A percentile compares a stretch with the other conserved stretches of the same genome.
These are phyloP conservation scores for Boletus sp. DNA, from an alignment of 768 basidiomycete genomes.

Conservation along the genomic window DNA sequence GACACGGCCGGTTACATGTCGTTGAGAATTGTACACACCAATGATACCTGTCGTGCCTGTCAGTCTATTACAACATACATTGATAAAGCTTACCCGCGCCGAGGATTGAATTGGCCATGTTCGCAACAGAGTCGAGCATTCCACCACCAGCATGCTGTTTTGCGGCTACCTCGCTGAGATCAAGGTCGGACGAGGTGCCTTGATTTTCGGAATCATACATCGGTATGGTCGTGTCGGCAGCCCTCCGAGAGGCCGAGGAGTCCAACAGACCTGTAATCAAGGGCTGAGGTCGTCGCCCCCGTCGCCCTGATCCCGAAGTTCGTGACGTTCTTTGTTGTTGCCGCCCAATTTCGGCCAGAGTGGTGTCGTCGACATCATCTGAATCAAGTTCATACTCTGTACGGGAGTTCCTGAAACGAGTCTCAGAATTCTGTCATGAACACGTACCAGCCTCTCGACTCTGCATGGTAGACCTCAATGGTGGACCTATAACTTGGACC, in stretches of 20 bases:
- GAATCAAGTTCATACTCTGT: conserved; percentile 82
- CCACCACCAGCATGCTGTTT: conserved; percentile 70
- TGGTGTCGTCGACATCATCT: conserved; percentile 70
- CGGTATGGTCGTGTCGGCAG: conserved; percentile 55
- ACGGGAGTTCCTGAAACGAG: conserved; percentile 8
- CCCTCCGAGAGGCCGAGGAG: conserved; percentile 53
- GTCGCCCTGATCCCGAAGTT: conserved; percentile 33
- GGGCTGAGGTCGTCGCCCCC: conserved; percentile 61
- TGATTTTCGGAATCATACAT: conserved; percentile 38
- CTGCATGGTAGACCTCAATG: conserved; percentile 66
- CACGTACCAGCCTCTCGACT: conserved; percentile 82
- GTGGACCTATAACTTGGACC: conserved; percentile 64
- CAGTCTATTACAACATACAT: conserved; percentile 14
- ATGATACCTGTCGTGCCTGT: conserved; percentile 56
- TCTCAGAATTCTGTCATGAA: conserved; percentile 13
- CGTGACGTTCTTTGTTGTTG: conserved; percentile 23
- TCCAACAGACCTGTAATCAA: conserved; percentile 80
- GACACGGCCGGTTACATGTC: neutral
- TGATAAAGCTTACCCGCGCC: conserved; percentile 68
- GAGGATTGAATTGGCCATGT: conserved; percentile 96
- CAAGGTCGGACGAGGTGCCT: conserved; percentile 27
- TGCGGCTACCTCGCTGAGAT: conserved; percentile 71
- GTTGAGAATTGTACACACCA: conserved; percentile 41
- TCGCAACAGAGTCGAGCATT: conserved; percentile 76
- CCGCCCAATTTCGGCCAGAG: conserved; percentile 31